Conservation (phyloP, 2,329 filamentous ascomycete species). For the Huntiella decipiens region DNA sequence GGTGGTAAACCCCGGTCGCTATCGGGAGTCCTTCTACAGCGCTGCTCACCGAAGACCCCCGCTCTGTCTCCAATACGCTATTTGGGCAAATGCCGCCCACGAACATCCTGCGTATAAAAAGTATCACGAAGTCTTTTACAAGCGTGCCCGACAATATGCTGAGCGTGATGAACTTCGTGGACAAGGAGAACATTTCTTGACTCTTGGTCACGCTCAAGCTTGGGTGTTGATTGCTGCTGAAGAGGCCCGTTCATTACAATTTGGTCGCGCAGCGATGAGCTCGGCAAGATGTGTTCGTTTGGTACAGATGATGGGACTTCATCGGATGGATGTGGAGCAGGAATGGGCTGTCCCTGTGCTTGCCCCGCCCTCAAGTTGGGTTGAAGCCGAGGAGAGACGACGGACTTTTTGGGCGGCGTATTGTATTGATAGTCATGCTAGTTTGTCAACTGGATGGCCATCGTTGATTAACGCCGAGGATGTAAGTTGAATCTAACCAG, state of each 20-base stretch:
- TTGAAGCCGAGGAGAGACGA: slow-evolving; percentile 55
- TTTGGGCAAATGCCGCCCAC: slow-evolving; percentile 66
- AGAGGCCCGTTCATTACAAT: slow-evolving; percentile 71
- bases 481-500: slow-evolving; percentile 18
- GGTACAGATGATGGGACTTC: slow-evolving; percentile 67
- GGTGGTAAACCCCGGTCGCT: slow-evolving; percentile 60
- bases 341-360: slow-evolving; percentile 56
- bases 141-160: slow-evolving; percentile 61
- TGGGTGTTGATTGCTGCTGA: slow-evolving; percentile 59
- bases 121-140: slow-evolving; percentile 64
- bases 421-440: slow-evolving; percentile 65
- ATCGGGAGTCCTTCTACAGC: slow-evolving; percentile 52
- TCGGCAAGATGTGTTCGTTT: slow-evolving; percentile 51
- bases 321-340: slow-evolving; percentile 49
- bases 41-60: slow-evolving; percentile 60
- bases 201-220: slow-evolving; percentile 59
- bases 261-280: slow-evolving; percentile 72
- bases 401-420: slow-evolving; percentile 77
- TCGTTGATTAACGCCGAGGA: slow-evolving; percentile 59
- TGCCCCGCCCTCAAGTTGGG: slow-evolving; percentile 57
- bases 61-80: slow-evolving; percentile 64
- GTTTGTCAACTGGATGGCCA: slow-evolving; percentile 81
- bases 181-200: slow-evolving; percentile 60
- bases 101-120: slow-evolving; percentile 51
- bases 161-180: slow-evolving; percentile 71